Evolutionary conservation across 2,329 filamentous ascomycete genomes (phyloP).

Genomic region (Botrytis fragariae): DNA sequence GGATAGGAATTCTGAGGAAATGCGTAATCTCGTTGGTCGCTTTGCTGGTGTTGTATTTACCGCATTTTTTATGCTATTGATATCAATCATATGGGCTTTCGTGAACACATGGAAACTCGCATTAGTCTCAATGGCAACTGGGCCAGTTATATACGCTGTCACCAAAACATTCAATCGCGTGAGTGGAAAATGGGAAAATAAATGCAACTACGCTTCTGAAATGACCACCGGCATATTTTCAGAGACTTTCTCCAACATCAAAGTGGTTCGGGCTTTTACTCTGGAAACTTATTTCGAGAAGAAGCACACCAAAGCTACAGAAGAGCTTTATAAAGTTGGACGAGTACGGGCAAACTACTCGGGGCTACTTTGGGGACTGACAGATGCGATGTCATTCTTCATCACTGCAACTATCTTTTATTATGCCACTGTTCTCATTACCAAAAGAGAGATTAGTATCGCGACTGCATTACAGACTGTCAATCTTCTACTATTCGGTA

Average conservation of each 20-base stretch:
- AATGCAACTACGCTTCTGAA: constrained; percentile 62
- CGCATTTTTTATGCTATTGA: constrained; percentile 62
- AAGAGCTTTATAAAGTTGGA: constrained; percentile 57
- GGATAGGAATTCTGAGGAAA: constrained; percentile 82
- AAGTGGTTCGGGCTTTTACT: constrained; percentile 71
- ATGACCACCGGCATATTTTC: constrained; percentile 61
- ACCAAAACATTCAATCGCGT: constrained; percentile 64
- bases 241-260: constrained; percentile 77
- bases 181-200: constrained; percentile 69
- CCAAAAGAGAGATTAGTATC: constrained; percentile 48
- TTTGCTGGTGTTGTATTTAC: constrained; percentile 71
- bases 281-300: constrained; percentile 68
- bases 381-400: constrained; percentile 69
- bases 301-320: constrained; percentile 57
- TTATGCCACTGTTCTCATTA: constrained; percentile 68
- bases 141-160: constrained; percentile 64
- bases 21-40: constrained; percentile 75
- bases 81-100: constrained; percentile 74
- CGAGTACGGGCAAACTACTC: constrained; percentile 63
- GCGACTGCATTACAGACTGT: constrained; percentile 69
- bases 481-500: constrained; percentile 79
- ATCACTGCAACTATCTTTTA: constrained; percentile 79
- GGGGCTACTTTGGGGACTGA: constrained; percentile 73
- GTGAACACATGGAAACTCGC: constrained; percentile 76
- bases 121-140: constrained; percentile 67